These are phyloP conservation scores for Iberis pinnata DNA, from an alignment of 345 rosid species.

Conservation along the genomic window DNA sequence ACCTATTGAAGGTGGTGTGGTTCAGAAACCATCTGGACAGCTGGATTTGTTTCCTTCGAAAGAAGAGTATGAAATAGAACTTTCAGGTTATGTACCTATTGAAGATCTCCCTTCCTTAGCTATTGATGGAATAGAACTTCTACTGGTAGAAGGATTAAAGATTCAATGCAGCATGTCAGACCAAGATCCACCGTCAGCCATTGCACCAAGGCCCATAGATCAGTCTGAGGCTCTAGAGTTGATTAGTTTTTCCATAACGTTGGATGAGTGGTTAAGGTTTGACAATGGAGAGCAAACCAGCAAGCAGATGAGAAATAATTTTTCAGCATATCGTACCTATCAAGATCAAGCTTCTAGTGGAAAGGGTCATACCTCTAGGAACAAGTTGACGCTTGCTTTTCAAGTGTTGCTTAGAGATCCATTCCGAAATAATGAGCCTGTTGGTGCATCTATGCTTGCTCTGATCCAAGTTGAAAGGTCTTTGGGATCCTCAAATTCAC, in stretches of 20 bases:
- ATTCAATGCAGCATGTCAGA: conserved; percentile 60
- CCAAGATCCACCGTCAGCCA: conserved; percentile 46
- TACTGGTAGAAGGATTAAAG: conserved; percentile 54
- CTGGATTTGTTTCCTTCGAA: conserved; percentile 9
- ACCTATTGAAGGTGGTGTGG: neutral
- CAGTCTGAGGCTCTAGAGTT: conserved; percentile 29
- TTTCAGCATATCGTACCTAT: conserved; percentile 15
- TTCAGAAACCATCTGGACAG: conserved; percentile 8
- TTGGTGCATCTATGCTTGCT: conserved; percentile 72
- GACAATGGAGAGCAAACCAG: conserved; percentile 40
- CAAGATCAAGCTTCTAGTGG: conserved; percentile 23
- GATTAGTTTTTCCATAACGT: conserved; percentile 38
- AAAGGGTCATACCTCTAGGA: conserved; percentile 33
- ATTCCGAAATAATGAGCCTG: conserved; percentile 52
- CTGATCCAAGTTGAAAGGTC: conserved; percentile 52
- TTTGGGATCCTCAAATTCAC: conserved; percentile 20
- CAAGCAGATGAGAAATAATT: conserved; percentile 23
- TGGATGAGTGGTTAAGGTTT: conserved; percentile 63
- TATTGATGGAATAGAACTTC: conserved; percentile 46
- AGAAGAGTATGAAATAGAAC: conserved; percentile 2
- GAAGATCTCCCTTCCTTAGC: conserved; percentile 39
- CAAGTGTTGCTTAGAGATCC: conserved; percentile 68
- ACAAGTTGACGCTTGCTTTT: conserved; percentile 45
- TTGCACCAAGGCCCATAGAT: conserved; percentile 30
- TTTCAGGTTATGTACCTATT: conserved; percentile 30